These are phyloP conservation scores for Gleditsia sinensis DNA, from an alignment of 306 rosid species.

Conservation along the genomic window DNA sequence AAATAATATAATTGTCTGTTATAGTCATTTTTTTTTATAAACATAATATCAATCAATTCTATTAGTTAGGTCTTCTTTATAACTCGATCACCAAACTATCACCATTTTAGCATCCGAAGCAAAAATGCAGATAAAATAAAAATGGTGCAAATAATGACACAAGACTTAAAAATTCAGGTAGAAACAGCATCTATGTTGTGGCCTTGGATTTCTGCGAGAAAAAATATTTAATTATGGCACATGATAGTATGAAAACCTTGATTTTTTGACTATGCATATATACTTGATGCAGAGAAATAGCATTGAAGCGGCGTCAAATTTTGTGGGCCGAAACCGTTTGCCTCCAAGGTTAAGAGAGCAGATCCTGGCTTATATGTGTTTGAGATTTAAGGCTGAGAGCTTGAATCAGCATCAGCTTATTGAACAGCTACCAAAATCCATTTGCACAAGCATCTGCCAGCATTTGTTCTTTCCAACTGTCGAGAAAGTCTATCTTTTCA, in stretches of 20 bases:
- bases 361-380: constrained; percentile 88
- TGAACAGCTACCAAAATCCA: constrained; percentile 88
- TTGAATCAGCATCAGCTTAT: constrained; percentile 82
- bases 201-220: not conserved
- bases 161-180: no score
- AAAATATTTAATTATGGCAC: not conserved
- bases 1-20: no score
- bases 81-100: no score
- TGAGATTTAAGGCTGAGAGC: constrained; percentile 90
- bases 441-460: constrained; percentile 76
- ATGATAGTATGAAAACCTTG: constrained; percentile 22
- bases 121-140: no score
- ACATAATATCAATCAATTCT: no score
- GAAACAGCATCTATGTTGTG: no score
- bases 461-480: constrained; percentile 73
- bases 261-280: constrained; percentile 7
- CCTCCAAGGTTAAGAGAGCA: constrained; percentile 76
- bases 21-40: no score
- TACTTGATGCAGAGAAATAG: constrained; percentile 68
- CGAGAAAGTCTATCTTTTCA: constrained; percentile 78
- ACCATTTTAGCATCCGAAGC: no score
- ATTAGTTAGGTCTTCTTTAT: no score
- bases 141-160: no score
- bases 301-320: constrained; percentile 87
- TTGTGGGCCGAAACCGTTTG: constrained; percentile 74